Base-by-base conservation (phyloP, 768 basidiomycete genomes). In the Kwoniella heveanensis region DNA sequence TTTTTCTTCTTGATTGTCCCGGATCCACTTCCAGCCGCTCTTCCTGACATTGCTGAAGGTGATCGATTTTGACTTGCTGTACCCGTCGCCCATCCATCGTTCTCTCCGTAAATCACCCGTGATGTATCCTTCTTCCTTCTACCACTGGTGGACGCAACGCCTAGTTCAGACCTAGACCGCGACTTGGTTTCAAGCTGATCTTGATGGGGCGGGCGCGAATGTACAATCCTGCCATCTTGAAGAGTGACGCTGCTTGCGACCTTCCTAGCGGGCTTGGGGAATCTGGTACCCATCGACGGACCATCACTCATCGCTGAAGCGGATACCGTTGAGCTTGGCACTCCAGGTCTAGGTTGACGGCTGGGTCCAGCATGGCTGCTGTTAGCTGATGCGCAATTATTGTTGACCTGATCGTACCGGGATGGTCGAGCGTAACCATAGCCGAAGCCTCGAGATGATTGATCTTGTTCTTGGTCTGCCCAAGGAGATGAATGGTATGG, bases 401-500 rank as follows among this genome's bases (percentile, higher is more conserved):
- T 55, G 22, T 32, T 19, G 9, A 30, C 21, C 1, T 58, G 47
- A n/a, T 60, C 50, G 60, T 71, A 71, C 15, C 58, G 49, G 13
- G 68, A 60, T 13, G 61, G 53, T 22, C 59, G 48, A 10, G 58
- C 50, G 52, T 25, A 49, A 36, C 44, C 48, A 19, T 27, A 24
- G 1, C 44, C n/a, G 13, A 26, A 29, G 8, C 29, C 26, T 64
- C 57, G 47, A 13, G 32, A 5, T 39, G 52, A 26, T 32, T 39
- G 54, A 17, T n/a, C n/a, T n/a, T 56, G 25, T 44, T 61, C 54
- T 15, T 61, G 24, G 27, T 73, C 72, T 54, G 68, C 66, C 69
- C 70, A 76, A 53, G 72, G 74, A 9, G 71, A 68, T 12, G 68
- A 50, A 30, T 65, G 68, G 54, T 69, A 57, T 64, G 72, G 67